Base-by-base conservation (phyloP, 2,329 filamentous ascomycete genomes). In the Aspergillus quadricinctus region DNA sequence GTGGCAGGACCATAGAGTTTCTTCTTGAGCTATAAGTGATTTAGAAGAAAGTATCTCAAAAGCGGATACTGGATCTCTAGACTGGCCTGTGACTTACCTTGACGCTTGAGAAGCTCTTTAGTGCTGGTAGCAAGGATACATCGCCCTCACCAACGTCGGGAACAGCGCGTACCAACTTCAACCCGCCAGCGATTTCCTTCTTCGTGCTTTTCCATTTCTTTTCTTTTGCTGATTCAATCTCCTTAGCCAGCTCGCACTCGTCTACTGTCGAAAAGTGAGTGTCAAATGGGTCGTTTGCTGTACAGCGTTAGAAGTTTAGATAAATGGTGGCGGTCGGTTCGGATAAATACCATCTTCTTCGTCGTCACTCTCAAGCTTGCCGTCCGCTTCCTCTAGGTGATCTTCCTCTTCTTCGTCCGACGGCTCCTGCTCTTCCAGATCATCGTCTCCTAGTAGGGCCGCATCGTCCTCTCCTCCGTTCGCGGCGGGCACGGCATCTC, bases 231-330 rank as follows among this genome's bases (percentile, higher is more conserved):
- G 76, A 72, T 57, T 80, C 74, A 37, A 83, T 66, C 37, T 74
- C 82, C 62, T 76, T 75, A 1, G 80, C 75, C 7, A 91, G 75
- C 45, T 81, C 73, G 5, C 81, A 78, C 50, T 88, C 83, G 48
- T 92, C 82, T 0, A 86, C 84, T 45, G 80, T 80, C 35, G 85
- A 83, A 69, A 95, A 96, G 73, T 97, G 93, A 7, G 78, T 75
- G 61, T 94, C 88, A 67, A 95, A 97, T 0, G 90, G 88, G 70
- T 96, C 89, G 4, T 75, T 75, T 28, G 77, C 71, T 60, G 84
- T 79, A 49, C 81, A 79, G 14, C 82, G 78, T 46, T 83, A 81
- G 50, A 80, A 78, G 21, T 64, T 48, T 31, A 57, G 37, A 45
- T 46, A 48, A 43, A 29, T 48, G 45, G 8, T n/a, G 7, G 40